phyloP scores from a whole-genome alignment of 805 yeast genomes.

The Cyberlindnera meyerae region DNA sequence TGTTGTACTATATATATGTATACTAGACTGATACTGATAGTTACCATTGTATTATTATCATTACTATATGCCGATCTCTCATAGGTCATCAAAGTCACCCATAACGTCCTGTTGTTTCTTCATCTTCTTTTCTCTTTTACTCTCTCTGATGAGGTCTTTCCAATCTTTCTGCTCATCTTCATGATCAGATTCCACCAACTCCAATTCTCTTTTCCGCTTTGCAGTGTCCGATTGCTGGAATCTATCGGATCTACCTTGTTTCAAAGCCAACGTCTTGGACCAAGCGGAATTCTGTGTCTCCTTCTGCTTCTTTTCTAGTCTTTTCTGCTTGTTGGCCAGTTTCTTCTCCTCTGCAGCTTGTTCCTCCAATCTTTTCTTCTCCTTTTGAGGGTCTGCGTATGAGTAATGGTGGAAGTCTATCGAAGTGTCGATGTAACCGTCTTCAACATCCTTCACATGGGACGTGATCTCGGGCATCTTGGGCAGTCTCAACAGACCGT shows the following conservation, averaged over 20 bases:
- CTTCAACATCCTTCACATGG: constrained; percentile 49
- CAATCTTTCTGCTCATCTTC: constrained; percentile 62
- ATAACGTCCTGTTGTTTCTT: constrained; percentile 34
- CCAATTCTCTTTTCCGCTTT: constrained; percentile 42
- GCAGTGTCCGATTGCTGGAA: constrained; percentile 29
- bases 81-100: constrained; percentile 61
- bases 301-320: constrained; percentile 28
- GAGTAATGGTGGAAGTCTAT: constrained; percentile 40
- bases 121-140: constrained; percentile 51
- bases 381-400: constrained; percentile 63
- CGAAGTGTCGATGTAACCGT: constrained; percentile 67
- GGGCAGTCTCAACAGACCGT: constrained; percentile 81
- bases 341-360: constrained; percentile 39
- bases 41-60: not conserved
- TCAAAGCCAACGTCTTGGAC: constrained; percentile 40
- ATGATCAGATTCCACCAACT: constrained; percentile 49
- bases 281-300: constrained; percentile 17
- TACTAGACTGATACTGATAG: too few species aligned
- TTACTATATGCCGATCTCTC: not conserved
- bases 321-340: constrained; percentile 19
- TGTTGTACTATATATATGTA: too few species aligned
- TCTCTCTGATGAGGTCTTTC: constrained; percentile 73
- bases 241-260: constrained; percentile 51
- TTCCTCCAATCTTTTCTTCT: constrained; percentile 54
- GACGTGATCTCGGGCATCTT: constrained; percentile 85